These are phyloP conservation scores for Mucor circinelloides DNA, from an alignment of 371 early-diverging fungal genomes.

Conservation along the genomic window DNA sequence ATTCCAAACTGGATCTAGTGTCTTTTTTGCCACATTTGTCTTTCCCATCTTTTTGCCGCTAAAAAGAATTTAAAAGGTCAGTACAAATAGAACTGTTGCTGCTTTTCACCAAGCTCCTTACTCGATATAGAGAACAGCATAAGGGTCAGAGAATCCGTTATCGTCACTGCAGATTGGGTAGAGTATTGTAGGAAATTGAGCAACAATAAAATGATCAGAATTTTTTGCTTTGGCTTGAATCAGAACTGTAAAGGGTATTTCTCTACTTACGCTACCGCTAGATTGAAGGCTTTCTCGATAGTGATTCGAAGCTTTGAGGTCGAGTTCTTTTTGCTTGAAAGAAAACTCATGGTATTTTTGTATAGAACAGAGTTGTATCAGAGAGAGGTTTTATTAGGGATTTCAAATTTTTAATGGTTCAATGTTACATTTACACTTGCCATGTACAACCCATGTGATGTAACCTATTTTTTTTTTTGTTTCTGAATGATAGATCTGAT, in stretches of 20 bases:
- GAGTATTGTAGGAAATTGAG: not conserved
- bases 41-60: slow-evolving; percentile 60
- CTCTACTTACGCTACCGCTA: slow-evolving; percentile 34
- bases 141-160: slow-evolving; percentile 68
- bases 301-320: slow-evolving; percentile 23
- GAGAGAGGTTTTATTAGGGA: not conserved
- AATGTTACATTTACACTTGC: not conserved
- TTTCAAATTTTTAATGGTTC: not conserved
- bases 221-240: not conserved
- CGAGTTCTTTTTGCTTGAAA: not conserved
- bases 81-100: not conserved
- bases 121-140: slow-evolving; percentile 46
- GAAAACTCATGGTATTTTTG: not conserved
- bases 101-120: slow-evolving; percentile 10
- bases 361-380: not conserved
- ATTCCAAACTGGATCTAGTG: slow-evolving; percentile 77
- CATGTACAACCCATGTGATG: not conserved
- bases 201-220: not conserved
- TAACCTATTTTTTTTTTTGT: not conserved
- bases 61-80: not conserved
- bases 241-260: not conserved
- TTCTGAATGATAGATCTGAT: not conserved
- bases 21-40: slow-evolving; percentile 66
- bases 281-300: slow-evolving; percentile 23
- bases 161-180: slow-evolving; percentile 37